Evolutionary conservation across 768 basidiomycete species (phyloP).

Genomic region (Candolleomyces efflorescens): DNA sequence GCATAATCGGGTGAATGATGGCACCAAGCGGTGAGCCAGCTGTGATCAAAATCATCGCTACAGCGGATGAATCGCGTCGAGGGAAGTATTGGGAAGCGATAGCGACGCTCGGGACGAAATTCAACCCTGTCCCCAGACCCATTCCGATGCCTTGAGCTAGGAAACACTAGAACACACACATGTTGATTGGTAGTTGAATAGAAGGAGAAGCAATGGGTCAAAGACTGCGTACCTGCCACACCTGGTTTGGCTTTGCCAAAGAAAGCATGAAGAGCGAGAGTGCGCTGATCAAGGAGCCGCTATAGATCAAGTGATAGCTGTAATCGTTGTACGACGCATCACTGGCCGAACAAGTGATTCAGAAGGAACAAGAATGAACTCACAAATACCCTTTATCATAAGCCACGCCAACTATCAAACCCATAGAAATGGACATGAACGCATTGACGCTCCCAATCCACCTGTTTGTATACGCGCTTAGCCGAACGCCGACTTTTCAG

Average conservation of each 20-base stretch:
- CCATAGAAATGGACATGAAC: slow-evolving; percentile 37
- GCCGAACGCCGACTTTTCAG: background rate
- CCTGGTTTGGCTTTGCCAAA: slow-evolving; percentile 34
- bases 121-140: slow-evolving; percentile 37
- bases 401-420: slow-evolving; percentile 35
- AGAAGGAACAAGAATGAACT: slow-evolving; percentile 9
- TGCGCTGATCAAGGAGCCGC: slow-evolving; percentile 29
- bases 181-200: no score
- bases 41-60: slow-evolving; percentile 33
- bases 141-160: slow-evolving; percentile 39
- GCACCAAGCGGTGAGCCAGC: slow-evolving; percentile 15
- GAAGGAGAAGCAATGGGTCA: slow-evolving; percentile 25
- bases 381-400: slow-evolving; percentile 49
- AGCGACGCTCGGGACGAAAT: slow-evolving; percentile 35
- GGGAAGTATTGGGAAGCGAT: slow-evolving; percentile 40
- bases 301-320: slow-evolving; percentile 27
- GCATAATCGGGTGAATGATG: slow-evolving; percentile 40
- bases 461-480: background rate
- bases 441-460: slow-evolving; percentile 36
- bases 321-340: background rate
- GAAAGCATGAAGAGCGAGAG: slow-evolving; percentile 45
- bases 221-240: slow-evolving; percentile 33
- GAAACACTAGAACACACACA: slow-evolving; percentile 20
- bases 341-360: background rate
- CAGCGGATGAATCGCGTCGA: slow-evolving; percentile 22